Conservation (phyloP, 305 asterid species). For the Solanum hybrid region DNA sequence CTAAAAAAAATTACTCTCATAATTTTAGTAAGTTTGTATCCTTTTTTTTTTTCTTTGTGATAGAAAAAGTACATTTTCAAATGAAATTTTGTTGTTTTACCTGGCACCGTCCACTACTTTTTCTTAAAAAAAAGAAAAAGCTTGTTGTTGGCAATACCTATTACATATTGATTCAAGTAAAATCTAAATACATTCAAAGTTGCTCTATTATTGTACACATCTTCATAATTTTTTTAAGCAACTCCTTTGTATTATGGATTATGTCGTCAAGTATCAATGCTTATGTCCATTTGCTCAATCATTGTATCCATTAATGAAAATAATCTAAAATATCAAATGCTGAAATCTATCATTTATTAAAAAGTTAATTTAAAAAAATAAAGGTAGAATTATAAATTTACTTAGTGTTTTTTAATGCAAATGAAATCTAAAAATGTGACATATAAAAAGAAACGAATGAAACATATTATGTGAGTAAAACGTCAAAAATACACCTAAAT, state of each 20-base stretch:
- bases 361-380: no score
- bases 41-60: neutral
- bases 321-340: neutral
- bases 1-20: neutral
- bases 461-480: neutral
- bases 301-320: neutral
- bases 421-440: neutral
- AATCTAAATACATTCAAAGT: neutral
- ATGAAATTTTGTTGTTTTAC: neutral
- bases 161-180: neutral
- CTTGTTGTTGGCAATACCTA: neutral
- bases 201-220: neutral
- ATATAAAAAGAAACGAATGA: neutral
- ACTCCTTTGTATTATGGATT: neutral
- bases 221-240: neutral
- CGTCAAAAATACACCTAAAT: neutral
- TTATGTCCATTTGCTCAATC: neutral
- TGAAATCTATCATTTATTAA: neutral
- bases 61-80: neutral
- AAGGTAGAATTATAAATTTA: neutral
- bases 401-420: neutral
- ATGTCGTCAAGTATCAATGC: neutral
- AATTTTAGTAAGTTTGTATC: no score
- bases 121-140: no score
- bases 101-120: neutral